Percentiles rank a stretch among this genome's conserved stretches.
Evolutionary conservation across 352 stramenopile genomes (phyloP).

Genomic region (Peronospora destructor): DNA sequence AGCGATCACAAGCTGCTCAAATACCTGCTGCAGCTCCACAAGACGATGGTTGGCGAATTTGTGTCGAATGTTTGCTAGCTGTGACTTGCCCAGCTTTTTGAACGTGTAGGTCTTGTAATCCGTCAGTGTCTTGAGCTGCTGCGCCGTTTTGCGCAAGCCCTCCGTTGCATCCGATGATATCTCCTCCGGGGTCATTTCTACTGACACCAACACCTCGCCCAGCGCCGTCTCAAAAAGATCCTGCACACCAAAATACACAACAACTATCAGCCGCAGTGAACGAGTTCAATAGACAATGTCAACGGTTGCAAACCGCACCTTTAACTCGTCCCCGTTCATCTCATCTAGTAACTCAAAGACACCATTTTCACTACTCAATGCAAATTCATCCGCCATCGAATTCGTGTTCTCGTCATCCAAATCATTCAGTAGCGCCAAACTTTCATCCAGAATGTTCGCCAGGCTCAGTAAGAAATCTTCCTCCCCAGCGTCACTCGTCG

Average conservation of each 20-base stretch:
- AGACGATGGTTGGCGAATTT: slow-evolving; percentile 58
- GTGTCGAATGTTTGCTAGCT: slow-evolving; percentile 33
- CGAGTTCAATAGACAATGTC: not conserved
- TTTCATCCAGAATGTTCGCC: slow-evolving; percentile 50
- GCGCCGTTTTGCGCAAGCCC: slow-evolving; percentile 33
- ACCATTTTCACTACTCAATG: slow-evolving; percentile 48
- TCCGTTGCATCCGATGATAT: slow-evolving; percentile 48
- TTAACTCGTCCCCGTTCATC: slow-evolving; percentile 66
- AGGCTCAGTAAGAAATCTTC: slow-evolving; percentile 40
- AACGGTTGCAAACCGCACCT: slow-evolving; percentile 25
- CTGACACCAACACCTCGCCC: slow-evolving; percentile 52
- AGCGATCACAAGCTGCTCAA: slow-evolving; percentile 57
- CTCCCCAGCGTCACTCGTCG: slow-evolving; percentile 13
- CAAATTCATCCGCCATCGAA: slow-evolving; percentile 44
- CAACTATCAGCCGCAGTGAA: not conserved
- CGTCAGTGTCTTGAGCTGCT: slow-evolving; percentile 46
- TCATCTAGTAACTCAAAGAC: slow-evolving; percentile 58
- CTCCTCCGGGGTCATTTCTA: slow-evolving; percentile 46
- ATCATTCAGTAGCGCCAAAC: slow-evolving; percentile 28
- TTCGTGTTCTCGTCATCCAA: slow-evolving; percentile 33
- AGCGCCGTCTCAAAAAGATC: slow-evolving; percentile 65
- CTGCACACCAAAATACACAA: slow-evolving; percentile 17
- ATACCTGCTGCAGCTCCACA: slow-evolving; percentile 57
- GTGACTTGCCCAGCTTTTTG: slow-evolving; percentile 36
- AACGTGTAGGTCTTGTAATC: slow-evolving; percentile 47